Conservation (phyloP, 495 filamentous ascomycete genomes). For the Penicillium atrosanguineum region DNA sequence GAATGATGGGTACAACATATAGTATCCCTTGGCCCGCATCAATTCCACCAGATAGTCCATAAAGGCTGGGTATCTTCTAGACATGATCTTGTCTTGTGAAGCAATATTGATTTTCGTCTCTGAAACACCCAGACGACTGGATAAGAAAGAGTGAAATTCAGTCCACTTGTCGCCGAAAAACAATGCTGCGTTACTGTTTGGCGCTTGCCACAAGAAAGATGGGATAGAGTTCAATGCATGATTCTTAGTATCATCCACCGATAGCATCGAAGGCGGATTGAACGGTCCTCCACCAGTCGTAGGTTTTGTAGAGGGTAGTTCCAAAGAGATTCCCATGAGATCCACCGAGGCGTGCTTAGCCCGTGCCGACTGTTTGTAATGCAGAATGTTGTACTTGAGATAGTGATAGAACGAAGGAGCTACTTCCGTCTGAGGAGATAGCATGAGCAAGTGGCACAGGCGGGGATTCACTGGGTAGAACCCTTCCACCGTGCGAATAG, state of each 20-base stretch:
- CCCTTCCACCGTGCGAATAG: slow-evolving; percentile 70
- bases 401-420: slow-evolving; percentile 78
- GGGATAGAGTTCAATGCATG: slow-evolving; percentile 31
- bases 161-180: slow-evolving; percentile 82
- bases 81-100: slow-evolving; percentile 39
- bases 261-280: slow-evolving; percentile 39
- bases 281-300: slow-evolving; percentile 56
- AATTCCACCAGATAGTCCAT: slow-evolving; percentile 74
- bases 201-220: slow-evolving; percentile 78
- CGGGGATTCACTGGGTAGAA: slow-evolving; percentile 68
- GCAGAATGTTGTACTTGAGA: slow-evolving; percentile 68
- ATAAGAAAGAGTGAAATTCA: slow-evolving; percentile 74
- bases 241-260: slow-evolving; percentile 16
- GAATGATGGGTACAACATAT: slow-evolving; percentile 67
- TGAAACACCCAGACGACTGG: slow-evolving; percentile 52
- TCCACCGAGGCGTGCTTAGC: slow-evolving; percentile 42
- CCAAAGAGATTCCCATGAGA: slow-evolving; percentile 73
- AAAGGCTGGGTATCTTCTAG: slow-evolving; percentile 68
- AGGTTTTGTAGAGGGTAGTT: slow-evolving; percentile 59
- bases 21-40: slow-evolving; percentile 68
- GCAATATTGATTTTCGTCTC: slow-evolving; percentile 28
- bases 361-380: slow-evolving; percentile 66
- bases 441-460: slow-evolving; percentile 68
- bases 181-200: slow-evolving; percentile 73
- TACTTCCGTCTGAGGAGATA: slow-evolving; percentile 74